Evolutionary conservation across 1,284 basidiomycete species (phyloP).

Genomic region (Leccinum proliferum): DNA sequence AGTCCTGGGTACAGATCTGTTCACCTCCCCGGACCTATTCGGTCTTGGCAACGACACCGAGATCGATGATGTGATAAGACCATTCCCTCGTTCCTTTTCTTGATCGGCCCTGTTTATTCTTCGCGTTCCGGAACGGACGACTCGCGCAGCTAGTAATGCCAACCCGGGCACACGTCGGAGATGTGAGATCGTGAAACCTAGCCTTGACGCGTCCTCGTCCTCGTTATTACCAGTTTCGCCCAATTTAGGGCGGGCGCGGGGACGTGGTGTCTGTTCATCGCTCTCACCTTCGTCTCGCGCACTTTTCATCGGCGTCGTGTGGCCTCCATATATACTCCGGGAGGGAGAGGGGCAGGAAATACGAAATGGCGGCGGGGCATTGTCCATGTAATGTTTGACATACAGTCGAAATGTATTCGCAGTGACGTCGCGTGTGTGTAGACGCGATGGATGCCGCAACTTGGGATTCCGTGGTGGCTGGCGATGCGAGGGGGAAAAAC

Average conservation of each 20-base stretch:
- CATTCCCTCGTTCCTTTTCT: slow-evolving; percentile 8
- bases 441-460: slow-evolving; percentile 62
- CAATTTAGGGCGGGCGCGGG: not conserved
- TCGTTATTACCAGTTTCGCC: not conserved
- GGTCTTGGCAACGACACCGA: not conserved
- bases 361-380: slow-evolving; percentile 24
- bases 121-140: slow-evolving; percentile 53
- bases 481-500: not conserved
- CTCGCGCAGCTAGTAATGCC: slow-evolving; percentile 50
- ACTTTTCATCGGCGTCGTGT: slow-evolving; percentile 23
- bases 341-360: slow-evolving; percentile 3
- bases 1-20: not conserved
- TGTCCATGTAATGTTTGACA: slow-evolving; percentile 71
- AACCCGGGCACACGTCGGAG: slow-evolving; percentile 70
- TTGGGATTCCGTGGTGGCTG: slow-evolving; percentile 26
- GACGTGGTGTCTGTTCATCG: slow-evolving; percentile 15
- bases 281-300: not conserved
- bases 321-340: not conserved
- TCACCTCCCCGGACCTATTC: not conserved
- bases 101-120: slow-evolving; percentile 43
- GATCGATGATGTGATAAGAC: not conserved
- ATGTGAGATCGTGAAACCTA: slow-evolving; percentile 66
- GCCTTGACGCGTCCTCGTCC: slow-evolving; percentile 14
- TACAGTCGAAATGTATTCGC: slow-evolving; percentile 67
- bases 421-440: slow-evolving; percentile 60